Percentiles rank a stretch among this genome's conserved stretches.
Evolutionary conservation across 2,329 filamentous ascomycete genomes (phyloP).

Genomic region (Venturia pyrina): DNA sequence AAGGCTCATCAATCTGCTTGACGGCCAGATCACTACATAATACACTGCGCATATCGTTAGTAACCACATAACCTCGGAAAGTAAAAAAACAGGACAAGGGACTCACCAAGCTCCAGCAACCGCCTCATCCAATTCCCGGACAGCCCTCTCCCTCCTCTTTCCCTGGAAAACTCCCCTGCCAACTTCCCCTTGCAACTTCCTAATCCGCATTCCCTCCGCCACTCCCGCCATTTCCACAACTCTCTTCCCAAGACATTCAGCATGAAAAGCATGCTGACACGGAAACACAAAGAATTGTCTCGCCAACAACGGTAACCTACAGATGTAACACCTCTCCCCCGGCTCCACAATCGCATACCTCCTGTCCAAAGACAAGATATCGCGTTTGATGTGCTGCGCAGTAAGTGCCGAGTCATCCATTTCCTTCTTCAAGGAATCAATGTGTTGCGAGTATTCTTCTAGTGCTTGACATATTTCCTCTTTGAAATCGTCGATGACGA

Average conservation of each 20-base stretch:
- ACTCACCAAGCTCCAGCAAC: conserved; percentile 81
- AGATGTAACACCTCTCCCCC: conserved; percentile 87
- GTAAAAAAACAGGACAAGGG: too few relatives aligned
- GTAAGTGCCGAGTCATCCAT: conserved; percentile 93
- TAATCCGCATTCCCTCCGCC: conserved; percentile 67
- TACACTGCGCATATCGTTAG: conserved; percentile 48
- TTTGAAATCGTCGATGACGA: conserved; percentile 98
- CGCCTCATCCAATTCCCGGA: conserved; percentile 82
- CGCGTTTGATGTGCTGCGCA: conserved; percentile 79
- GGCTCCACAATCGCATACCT: conserved; percentile 95
- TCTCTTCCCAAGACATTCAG: conserved; percentile 79
- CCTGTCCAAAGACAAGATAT: conserved; percentile 76
- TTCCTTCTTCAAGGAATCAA: conserved; percentile 77
- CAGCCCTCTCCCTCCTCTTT: conserved; percentile 66
- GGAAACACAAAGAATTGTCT: conserved; percentile 97
- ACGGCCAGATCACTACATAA: conserved; percentile 93
- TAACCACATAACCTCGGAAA: neutral
- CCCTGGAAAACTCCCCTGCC: conserved; percentile 63
- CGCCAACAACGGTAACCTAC: conserved; percentile 73
- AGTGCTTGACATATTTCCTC: conserved; percentile 92
- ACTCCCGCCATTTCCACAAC: conserved; percentile 74
- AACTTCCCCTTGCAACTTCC: conserved; percentile 75
- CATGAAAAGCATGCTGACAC: conserved; percentile 96
- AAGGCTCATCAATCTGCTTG: conserved; percentile 87
- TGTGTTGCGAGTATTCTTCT: conserved; percentile 86